phyloP scores from a whole-genome alignment of 257 asterid genomes.

The Nicotiana obtusifolia region DNA sequence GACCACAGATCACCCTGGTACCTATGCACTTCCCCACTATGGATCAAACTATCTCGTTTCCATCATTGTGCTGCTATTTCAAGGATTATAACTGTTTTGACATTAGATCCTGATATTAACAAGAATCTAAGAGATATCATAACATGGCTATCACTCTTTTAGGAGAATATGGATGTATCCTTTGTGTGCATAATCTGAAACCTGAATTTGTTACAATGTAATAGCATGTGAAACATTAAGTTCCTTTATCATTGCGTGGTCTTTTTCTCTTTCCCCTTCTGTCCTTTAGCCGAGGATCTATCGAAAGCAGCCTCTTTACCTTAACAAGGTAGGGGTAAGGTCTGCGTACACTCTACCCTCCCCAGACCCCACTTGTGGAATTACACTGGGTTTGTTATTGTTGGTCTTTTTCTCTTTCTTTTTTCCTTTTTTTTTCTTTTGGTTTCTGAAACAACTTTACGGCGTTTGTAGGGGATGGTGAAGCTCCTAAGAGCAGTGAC shows the following conservation, averaged over 20 bases:
- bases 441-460: not conserved
- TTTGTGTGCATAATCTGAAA: not conserved
- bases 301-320: no score
- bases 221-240: not conserved
- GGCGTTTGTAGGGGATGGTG: conserved; percentile 37
- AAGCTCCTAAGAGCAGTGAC: conserved; percentile 26
- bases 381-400: no score
- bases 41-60: not conserved
- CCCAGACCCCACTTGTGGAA: no score
- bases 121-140: not conserved
- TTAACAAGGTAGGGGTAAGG: no score
- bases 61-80: not conserved
- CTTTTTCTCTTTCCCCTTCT: not conserved
- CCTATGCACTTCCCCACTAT: not conserved
- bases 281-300: no score
- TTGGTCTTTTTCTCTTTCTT: not conserved
- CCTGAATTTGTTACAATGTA: not conserved
- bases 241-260: not conserved
- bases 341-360: no score
- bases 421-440: no score
- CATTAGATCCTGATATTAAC: not conserved
- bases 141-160: not conserved
- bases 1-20: conserved; percentile 34
- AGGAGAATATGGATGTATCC: not conserved
- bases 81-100: not conserved